phyloP scores from a whole-genome alignment of 371 early-diverging fungal species.

The Saksenaea oblongispora region DNA sequence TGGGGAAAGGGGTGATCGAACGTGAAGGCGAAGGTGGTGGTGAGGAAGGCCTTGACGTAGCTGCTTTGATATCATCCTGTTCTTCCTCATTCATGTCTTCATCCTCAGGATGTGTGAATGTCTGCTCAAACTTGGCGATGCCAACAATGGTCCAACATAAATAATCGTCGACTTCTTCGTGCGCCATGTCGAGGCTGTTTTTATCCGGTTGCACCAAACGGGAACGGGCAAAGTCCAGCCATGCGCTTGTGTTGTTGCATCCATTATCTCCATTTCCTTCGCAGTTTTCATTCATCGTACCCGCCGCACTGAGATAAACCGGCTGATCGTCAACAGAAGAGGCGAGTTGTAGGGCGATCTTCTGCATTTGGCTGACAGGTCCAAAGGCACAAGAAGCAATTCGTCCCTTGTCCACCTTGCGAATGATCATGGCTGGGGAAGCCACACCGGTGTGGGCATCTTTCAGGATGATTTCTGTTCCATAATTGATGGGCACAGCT shows the following conservation, averaged over 20 bases:
- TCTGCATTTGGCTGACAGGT: constrained; percentile 86
- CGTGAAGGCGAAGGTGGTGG: constrained; percentile 4
- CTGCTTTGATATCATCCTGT: not conserved
- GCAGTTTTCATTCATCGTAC: constrained; percentile 17
- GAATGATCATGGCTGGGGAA: constrained; percentile 73
- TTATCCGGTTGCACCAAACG: constrained; percentile 34
- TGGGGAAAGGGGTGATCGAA: constrained; percentile 34
- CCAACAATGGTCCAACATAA: constrained; percentile 89
- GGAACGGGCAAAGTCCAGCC: constrained; percentile 37
- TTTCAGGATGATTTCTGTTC: constrained; percentile 69
- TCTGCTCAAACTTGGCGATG: constrained; percentile 61
- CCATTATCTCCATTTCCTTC: not conserved
- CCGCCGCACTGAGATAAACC: constrained; percentile 40
- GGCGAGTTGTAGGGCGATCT: constrained; percentile 72
- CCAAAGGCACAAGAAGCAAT: constrained; percentile 67
- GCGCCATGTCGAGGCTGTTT: constrained; percentile 22
- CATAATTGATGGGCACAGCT: constrained; percentile 66
- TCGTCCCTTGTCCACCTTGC: constrained; percentile 78
- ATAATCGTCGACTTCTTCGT: constrained; percentile 68
- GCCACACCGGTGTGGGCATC: constrained; percentile 65
- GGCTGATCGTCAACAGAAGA: constrained; percentile 26
- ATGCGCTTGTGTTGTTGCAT: constrained; percentile 20
- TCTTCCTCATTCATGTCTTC: constrained; percentile 6
- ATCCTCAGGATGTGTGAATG: constrained; percentile 44
- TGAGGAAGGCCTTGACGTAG: not conserved